A percentile compares a stretch with the other conserved stretches of the same genome.
phyloP scores from a whole-genome alignment of 1,139 yeast genomes.

The Suhomyces bolitotheri region DNA sequence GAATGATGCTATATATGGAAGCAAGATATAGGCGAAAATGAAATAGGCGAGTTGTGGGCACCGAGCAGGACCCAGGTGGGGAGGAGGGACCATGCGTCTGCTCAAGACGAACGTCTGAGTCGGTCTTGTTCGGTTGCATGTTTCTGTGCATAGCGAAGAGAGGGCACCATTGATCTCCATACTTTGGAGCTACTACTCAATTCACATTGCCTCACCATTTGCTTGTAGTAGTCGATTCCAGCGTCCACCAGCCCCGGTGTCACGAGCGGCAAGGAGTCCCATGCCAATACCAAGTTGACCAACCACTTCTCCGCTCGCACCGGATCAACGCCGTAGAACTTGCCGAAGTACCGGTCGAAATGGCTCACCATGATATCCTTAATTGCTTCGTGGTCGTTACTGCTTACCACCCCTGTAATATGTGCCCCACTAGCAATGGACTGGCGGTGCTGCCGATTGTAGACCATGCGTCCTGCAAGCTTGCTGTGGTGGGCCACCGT shows the following conservation, averaged over 20 bases:
- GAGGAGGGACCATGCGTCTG: too few relatives aligned
- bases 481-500: conserved; percentile 16
- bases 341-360: conserved; percentile 20
- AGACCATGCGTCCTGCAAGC: conserved; percentile 14
- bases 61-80: too few relatives aligned
- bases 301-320: conserved; percentile 19
- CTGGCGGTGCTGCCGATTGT: conserved; percentile 8
- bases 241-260: conserved; percentile 11
- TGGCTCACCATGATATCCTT: conserved; percentile 14
- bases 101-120: too few relatives aligned
- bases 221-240: conserved; percentile 14
- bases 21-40: too few relatives aligned
- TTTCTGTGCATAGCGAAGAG: too few relatives aligned
- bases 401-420: conserved; percentile 7
- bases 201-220: conserved; percentile 9
- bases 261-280: conserved; percentile 11
- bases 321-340: conserved; percentile 15
- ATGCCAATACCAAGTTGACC: conserved; percentile 14
- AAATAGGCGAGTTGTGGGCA: too few relatives aligned
- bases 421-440: conserved; percentile 12
- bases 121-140: too few relatives aligned
- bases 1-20: too few relatives aligned
- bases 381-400: conserved; percentile 13
- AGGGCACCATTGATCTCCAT: too few relatives aligned
- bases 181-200: background rate